Conservation (phyloP, 192 early-diverging fungal species). For the Pilaira anomala region DNA sequence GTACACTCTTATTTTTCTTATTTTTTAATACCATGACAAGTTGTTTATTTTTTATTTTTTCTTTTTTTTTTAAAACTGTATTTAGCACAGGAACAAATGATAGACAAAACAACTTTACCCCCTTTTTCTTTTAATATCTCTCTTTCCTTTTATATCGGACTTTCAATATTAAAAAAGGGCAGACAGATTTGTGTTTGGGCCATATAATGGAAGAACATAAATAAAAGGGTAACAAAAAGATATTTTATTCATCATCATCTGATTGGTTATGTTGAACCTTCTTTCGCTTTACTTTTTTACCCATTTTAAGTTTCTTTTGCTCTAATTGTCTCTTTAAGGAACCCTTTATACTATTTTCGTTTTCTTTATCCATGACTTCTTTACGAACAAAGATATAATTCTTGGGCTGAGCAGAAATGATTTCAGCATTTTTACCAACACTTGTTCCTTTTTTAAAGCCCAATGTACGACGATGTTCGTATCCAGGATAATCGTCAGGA, state of each 20-base stretch:
- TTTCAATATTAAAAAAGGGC: too few species aligned
- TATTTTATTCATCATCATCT: slow-evolving; percentile 9
- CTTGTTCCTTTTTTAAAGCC: slow-evolving; percentile 85
- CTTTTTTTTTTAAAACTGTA: too few species aligned
- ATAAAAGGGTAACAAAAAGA: background rate
- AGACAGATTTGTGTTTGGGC: too few species aligned
- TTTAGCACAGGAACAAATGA: too few species aligned
- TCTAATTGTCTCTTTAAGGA: slow-evolving; percentile 11
- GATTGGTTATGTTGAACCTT: background rate
- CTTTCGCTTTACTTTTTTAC: slow-evolving; percentile 15
- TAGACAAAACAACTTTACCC: too few species aligned
- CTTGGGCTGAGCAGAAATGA: slow-evolving; percentile 59
- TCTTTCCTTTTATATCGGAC: too few species aligned
- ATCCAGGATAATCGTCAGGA: slow-evolving; percentile 71
- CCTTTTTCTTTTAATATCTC: background rate
- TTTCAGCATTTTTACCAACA: slow-evolving; percentile 75
- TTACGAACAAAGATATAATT: slow-evolving; percentile 68
- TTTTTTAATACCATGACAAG: background rate
- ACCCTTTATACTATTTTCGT: slow-evolving; percentile 31
- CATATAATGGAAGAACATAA: too few species aligned
- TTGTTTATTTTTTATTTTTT: too few species aligned
- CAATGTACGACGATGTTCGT: slow-evolving; percentile 92
- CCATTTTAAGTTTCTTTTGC: background rate
- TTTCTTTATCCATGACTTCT: slow-evolving; percentile 42
- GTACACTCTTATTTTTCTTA: background rate